Conservation (phyloP, 192 early-diverging fungal genomes). For the Phycomyces nitens region DNA sequence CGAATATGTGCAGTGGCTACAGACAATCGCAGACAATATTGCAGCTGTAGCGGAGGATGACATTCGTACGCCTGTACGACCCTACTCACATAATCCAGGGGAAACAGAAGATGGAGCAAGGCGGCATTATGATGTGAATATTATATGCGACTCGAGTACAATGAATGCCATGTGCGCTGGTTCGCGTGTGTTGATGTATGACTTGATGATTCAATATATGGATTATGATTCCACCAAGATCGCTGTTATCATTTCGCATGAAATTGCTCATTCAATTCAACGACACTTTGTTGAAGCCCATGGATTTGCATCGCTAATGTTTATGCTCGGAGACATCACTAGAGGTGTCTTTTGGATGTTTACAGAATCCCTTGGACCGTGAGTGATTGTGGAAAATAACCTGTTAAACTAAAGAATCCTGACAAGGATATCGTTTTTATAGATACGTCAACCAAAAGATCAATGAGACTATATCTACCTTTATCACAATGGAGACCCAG, state of each 20-base stretch:
- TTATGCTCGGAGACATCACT: constrained; percentile 45
- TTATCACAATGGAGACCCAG: constrained; percentile 17
- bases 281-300: constrained; percentile 53
- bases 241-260: constrained; percentile 52
- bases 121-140: constrained; percentile 26
- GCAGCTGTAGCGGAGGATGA: constrained; percentile 26
- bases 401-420: background rate
- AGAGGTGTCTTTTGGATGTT: constrained; percentile 38
- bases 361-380: constrained; percentile 37
- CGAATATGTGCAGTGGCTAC: constrained; percentile 29
- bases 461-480: constrained; percentile 19
- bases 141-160: constrained; percentile 32
- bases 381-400: background rate
- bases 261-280: constrained; percentile 54
- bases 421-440: background rate
- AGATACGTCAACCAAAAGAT: constrained; percentile 30
- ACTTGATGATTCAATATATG: constrained; percentile 31
- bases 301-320: constrained; percentile 47
- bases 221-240: constrained; percentile 44
- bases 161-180: constrained; percentile 40
- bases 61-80: constrained; percentile 28
- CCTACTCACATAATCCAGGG: background rate
- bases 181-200: constrained; percentile 26
- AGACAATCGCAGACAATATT: constrained; percentile 30
- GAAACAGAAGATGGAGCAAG: background rate